A percentile compares a stretch with the other conserved stretches of the same genome.
Conservation (phyloP, 371 early-diverging fungal genomes). For the Quaeritorhiza haematococci region DNA sequence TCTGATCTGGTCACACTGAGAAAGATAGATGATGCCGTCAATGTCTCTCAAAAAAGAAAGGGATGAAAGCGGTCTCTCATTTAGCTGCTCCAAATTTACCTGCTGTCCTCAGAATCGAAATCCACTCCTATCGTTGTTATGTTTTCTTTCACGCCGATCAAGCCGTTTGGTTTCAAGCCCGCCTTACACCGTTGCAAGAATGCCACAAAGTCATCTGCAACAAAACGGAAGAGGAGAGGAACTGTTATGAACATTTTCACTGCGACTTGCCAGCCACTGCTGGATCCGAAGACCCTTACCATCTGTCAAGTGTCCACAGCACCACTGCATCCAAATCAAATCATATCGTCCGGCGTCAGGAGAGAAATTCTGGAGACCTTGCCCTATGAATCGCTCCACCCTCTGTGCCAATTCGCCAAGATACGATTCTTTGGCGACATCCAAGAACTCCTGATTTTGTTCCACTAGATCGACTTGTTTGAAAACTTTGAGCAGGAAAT, state of each 20-base stretch:
- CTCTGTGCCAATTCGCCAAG: constrained; percentile 26
- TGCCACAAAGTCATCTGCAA: constrained; percentile 68
- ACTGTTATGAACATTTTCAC: not conserved
- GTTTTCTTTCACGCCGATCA: constrained; percentile 91
- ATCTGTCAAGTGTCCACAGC: constrained; percentile 55
- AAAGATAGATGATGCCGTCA: not conserved
- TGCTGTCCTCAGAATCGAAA: constrained; percentile 79
- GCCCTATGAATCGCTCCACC: constrained; percentile 58
- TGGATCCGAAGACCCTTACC: constrained; percentile 19
- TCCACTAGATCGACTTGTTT: constrained; percentile 86
- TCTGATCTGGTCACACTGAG: constrained; percentile 53
- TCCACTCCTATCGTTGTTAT: constrained; percentile 58
- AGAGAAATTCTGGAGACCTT: constrained; percentile 77
- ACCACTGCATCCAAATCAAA: constrained; percentile 96
- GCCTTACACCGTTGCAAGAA: constrained; percentile 75
- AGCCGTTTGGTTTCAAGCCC: constrained; percentile 69
- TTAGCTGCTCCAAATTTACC: constrained; percentile 74
- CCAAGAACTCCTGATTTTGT: constrained; percentile 69
- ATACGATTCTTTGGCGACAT: constrained; percentile 60
- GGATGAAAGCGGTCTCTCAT: not conserved
- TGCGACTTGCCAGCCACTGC: not conserved
- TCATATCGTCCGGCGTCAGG: constrained; percentile 74
- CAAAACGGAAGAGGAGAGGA: not conserved
- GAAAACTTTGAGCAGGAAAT: constrained; percentile 71
- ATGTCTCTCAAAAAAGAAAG: not conserved